Conservation (phyloP, 805 yeast species). For the Schwanniomyces polymorphus region DNA sequence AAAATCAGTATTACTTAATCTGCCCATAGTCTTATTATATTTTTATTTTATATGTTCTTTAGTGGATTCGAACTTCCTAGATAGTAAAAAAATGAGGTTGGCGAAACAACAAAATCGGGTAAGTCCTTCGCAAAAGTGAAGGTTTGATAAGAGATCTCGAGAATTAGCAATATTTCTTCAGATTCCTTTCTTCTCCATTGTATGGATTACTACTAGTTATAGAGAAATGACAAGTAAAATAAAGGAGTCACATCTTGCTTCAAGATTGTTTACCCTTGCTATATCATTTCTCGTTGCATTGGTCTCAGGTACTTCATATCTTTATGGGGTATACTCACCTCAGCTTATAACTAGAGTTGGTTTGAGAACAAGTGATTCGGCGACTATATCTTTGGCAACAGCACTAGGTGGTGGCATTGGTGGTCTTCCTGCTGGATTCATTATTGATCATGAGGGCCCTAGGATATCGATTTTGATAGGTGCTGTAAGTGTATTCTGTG, state of each 20-base stretch:
- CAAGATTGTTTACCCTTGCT: conserved; percentile 24
- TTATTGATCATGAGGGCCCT: conserved; percentile 65
- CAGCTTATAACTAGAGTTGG: conserved; percentile 60
- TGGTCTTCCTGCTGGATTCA: conserved; percentile 69
- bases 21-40: conserved; percentile 22
- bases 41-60: background rate
- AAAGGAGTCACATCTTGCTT: conserved; percentile 1
- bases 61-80: background rate
- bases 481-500: conserved; percentile 50
- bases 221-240: background rate
- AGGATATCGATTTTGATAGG: conserved; percentile 54
- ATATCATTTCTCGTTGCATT: conserved; percentile 50
- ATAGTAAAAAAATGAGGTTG: background rate
- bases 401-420: conserved; percentile 67
- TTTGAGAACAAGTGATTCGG: conserved; percentile 60
- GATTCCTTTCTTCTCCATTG: background rate
- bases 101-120: background rate
- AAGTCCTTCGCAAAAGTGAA: background rate
- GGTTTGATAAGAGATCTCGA: background rate
- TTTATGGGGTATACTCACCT: conserved; percentile 76
- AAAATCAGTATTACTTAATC: conserved; percentile 33
- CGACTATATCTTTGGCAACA: conserved; percentile 61
- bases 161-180: background rate
- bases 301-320: conserved; percentile 75
- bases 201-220: background rate